Conservation (phyloP, 371 early-diverging fungal genomes). For the Mortierella sp. region DNA sequence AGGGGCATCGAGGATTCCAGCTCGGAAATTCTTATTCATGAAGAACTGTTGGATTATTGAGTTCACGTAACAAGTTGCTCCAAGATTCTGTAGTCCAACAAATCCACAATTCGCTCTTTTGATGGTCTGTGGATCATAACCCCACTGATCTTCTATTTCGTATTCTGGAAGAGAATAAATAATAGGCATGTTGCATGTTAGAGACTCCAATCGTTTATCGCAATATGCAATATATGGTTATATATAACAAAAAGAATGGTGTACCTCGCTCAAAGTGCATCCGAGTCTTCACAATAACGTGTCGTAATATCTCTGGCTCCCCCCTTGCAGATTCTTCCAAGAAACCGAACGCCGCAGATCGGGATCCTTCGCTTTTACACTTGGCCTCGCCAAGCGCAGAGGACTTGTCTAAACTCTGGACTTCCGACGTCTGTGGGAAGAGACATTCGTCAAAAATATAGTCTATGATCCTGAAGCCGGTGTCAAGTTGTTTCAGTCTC, state of each 20-base stretch:
- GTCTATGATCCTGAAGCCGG: constrained; percentile 25
- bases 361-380: constrained; percentile 49
- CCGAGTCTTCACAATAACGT: constrained; percentile 46
- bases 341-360: constrained; percentile 57
- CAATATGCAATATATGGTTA: not conserved
- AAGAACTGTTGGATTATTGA: constrained; percentile 69
- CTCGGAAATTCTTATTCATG: constrained; percentile 63
- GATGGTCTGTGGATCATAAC: constrained; percentile 59
- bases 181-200: not conserved
- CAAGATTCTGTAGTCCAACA: constrained; percentile 65
- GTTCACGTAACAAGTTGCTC: constrained; percentile 79
- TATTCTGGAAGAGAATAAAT: constrained; percentile 30
- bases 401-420: not conserved
- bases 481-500: constrained; percentile 25
- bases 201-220: not conserved
- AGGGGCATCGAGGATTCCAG: constrained; percentile 58
- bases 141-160: constrained; percentile 58
- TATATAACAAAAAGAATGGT: not conserved
- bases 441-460: constrained; percentile 53
- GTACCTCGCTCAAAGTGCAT: constrained; percentile 54
- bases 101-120: constrained; percentile 61
- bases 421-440: constrained; percentile 21
- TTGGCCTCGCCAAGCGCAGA: constrained; percentile 16
- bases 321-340: constrained; percentile 50
- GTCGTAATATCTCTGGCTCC: constrained; percentile 36